Base-by-base conservation (phyloP, 495 filamentous ascomycete genomes). In the Annulohypoxylon maeteangense region DNA sequence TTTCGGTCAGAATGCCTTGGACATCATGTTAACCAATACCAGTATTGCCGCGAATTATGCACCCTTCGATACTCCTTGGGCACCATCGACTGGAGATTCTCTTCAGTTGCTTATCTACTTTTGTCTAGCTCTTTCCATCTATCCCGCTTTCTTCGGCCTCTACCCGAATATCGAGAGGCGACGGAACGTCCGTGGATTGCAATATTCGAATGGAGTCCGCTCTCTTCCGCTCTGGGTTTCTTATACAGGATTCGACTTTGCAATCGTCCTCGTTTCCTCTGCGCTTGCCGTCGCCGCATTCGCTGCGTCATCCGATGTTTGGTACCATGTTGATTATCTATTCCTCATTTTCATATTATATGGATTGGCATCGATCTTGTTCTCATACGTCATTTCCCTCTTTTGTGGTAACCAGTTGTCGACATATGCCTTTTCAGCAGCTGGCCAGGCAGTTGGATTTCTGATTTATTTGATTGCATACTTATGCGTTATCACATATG, bases 181-280 rank as follows among this genome's bases (percentile, higher is more conserved):
- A 10, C 79, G 89, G 7, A 90, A 93, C 58, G 91, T 97, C 31
- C 85, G 94, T 32, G 90, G 91, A 12, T 81, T 97, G 45, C 90
- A 97, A 73, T 97, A 95, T 79, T 93, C 91, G 51, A 96, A 95
- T 74, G 92, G 92, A 56, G 92, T 93, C 10, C 83, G 90, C 36
- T 85, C 86, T 0, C 72, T 92, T 1, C 90, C 91, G 2, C 81
- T 95, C 8, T 95, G 92, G 91, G 78, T 91, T 3, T 92, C 93
- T 8, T 94, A 97, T 77, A 81, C 90, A 3, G 66, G 78, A 0
- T 96, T 96, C 72, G 93, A 97, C 81, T 94, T 93, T 72, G 72
- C 88, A 44, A 84, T 91, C 36, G 87, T 92, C 4, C 67, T 93
- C 18, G 70, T 86, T 3, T 82, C 84, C 27, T 89, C 86, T 55